Base-by-base conservation (phyloP, 805 yeast species). In the Kazachstania martiniae region DNA sequence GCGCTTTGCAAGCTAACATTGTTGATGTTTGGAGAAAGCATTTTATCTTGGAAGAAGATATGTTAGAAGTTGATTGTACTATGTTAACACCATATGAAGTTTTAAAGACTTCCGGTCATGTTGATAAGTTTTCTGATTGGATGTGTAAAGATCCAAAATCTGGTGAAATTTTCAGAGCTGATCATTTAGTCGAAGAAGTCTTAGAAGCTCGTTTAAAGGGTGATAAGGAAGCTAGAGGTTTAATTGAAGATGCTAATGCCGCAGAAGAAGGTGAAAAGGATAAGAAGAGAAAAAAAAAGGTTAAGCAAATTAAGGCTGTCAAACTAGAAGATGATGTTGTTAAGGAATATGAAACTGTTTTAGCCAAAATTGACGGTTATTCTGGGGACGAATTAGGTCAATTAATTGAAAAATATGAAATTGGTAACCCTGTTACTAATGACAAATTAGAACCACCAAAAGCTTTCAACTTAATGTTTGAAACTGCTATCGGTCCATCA, bases 61-160 rank as follows among this genome's bases (percentile, higher is more conserved):
- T 91, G 97, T 72, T 87, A 54, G 99, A 91, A 64, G 96, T 91
- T 40, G 98, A 93, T 66, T 78, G 93, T 62, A 85, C 98, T 37
- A 87, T 91, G 87, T 68, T 91, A 62, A 91, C 99, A 30, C 99
- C 99, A 12, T 77, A 84, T 53, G 98, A 93, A 59, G 98, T 91
- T 22, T 70, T 91, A 59, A 93, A 93, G 67, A 93, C 98, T 27
- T 89, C 97, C 31, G 99, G 99, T 49, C 99, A 91, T 61, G 98
- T 91, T 43, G 99, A 91, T 61, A 91, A 91, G 68, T 91, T 91
- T 57, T 84, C 96, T 44, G 99, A 91, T 62, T 91, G 95, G 95
- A 91, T 91, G 98, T 86, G 95, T 62, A 77, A 82, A 52, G 99
- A 91, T 62, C 66, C 76, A 52, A 83, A 83, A 58, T 83, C 95